Evolutionary conservation across 495 filamentous ascomycete species (phyloP), one percentile per base, ranked within the genome.

Genomic region (Penicillium psychrofluorescens): DNA sequence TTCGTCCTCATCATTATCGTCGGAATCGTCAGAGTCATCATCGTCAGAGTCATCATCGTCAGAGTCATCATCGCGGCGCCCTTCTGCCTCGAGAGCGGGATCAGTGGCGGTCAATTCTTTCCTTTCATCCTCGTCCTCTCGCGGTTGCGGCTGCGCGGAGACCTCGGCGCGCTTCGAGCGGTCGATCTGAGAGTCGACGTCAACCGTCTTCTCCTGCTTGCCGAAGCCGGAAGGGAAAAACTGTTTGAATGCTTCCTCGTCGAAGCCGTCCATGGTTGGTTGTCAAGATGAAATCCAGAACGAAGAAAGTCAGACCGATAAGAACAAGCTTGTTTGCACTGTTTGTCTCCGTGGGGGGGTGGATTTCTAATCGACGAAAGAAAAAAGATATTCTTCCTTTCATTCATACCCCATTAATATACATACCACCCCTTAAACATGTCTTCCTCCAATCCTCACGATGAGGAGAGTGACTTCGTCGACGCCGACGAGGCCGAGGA

Each of bases 191-290:
- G 81, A 77, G 35, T 80, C 77, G 33, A 94, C 73, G 63, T 95
- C 80, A 40, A 85, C 69, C 41, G 80, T 75, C 54, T 78, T 82
- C 29, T 77, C 68, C 57, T 86, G 84, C 63, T 91, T 95, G 29
- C 92, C 92, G 54, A 98, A 98, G 8, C 88, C 80, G 0, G 79
- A 72, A 1, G 90, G 91, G 36, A 96, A 66, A 62, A 86, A 92
- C 29, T 79, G 75, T 45, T 86, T 84, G 74, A 96, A 79, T 27
- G 81, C 82, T 43, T 96, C 87, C 62, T 92, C 83, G 44, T 90
- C 84, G 40, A 86, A 83, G 22, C 77, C 81, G 52, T 83, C 69
- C 72, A 75, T 77, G 35, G 38, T 61, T 45, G 34, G 51, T 29
- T 36, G 36, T 33, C 45, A 11, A 54, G 28, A 15, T 39, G 44